Evolutionary conservation across 441 rosid species (phyloP).

Genomic region (Arabidopsis lyrata): DNA sequence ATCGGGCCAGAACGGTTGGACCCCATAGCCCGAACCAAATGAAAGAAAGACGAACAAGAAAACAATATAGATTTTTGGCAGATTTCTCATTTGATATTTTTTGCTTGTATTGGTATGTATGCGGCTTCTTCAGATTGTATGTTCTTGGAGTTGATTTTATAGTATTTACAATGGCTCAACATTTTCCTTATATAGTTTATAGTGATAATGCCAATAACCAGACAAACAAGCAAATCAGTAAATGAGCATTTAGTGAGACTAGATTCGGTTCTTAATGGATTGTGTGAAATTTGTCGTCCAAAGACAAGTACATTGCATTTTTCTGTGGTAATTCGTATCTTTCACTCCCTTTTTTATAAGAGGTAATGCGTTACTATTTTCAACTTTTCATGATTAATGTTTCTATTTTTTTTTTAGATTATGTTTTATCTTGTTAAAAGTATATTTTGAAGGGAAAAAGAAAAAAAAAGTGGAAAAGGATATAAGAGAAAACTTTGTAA

Average conservation of each 20-base stretch:
- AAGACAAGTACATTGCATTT: not conserved
- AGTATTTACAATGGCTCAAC: not conserved
- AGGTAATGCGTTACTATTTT: too few species aligned
- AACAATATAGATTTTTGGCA: not conserved
- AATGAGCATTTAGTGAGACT: not conserved
- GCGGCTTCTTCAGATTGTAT: not conserved
- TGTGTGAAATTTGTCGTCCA: not conserved
- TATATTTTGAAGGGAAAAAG: too few species aligned
- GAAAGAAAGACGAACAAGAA: conserved; percentile 8
- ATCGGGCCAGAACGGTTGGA: conserved; percentile 26
- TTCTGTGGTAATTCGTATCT: too few species aligned
- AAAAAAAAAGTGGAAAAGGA: too few species aligned
- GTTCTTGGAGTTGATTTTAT: not conserved
- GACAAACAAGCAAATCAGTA: not conserved
- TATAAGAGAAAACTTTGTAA: too few species aligned
- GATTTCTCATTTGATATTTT: not conserved
- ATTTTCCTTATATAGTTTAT: not conserved
- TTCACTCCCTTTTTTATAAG: too few species aligned
- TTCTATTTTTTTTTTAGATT: too few species aligned
- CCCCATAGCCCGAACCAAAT: not conserved
- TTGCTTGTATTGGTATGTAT: too few species aligned
- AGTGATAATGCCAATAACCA: not conserved
- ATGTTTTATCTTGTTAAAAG: too few species aligned
- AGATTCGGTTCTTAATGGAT: not conserved
- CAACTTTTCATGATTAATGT: too few species aligned